phyloP scores from a whole-genome alignment of 163 green algal genomes.

The Coccomyxa subellipsoidea region DNA sequence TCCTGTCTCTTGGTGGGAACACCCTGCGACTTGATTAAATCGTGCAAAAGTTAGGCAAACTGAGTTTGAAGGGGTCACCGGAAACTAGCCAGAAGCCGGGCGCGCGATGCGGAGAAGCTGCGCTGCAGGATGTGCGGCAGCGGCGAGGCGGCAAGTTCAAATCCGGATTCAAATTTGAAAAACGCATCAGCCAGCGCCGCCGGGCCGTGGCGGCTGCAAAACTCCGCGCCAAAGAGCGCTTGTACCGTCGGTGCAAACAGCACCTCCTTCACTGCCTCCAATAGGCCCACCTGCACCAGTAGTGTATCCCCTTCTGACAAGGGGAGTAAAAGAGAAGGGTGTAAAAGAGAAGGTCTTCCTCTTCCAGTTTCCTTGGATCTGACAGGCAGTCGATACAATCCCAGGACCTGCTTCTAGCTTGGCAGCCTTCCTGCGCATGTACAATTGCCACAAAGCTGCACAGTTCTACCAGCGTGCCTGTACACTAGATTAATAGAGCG shows the following conservation, averaged over 20 bases:
- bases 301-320: not conserved
- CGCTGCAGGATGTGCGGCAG: constrained; percentile 58
- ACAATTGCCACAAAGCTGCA: too few species aligned
- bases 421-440: too few species aligned
- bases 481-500: too few species aligned
- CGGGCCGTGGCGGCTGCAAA: constrained; percentile 31
- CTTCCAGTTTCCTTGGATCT: too few species aligned
- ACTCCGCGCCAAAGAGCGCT: constrained; percentile 39
- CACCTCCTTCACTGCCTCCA: constrained; percentile 30
- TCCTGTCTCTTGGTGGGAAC: too few species aligned
- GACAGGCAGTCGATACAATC: too few species aligned
- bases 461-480: too few species aligned
- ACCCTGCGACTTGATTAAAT: not conserved
- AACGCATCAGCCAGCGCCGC: constrained; percentile 26
- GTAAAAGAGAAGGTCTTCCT: too few species aligned
- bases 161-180: constrained; percentile 47
- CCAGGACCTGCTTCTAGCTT: too few species aligned
- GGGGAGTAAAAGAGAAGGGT: too few species aligned
- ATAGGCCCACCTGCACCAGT: constrained; percentile 50
- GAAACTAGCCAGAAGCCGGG: constrained; percentile 30
- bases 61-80: not conserved
- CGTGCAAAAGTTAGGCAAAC: not conserved
- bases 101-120: constrained; percentile 30
- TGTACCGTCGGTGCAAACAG: constrained; percentile 47
- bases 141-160: constrained; percentile 65